Base-by-base conservation (phyloP, 2,329 filamentous ascomycete species). In the Ceratocystis eucalypticola region DNA sequence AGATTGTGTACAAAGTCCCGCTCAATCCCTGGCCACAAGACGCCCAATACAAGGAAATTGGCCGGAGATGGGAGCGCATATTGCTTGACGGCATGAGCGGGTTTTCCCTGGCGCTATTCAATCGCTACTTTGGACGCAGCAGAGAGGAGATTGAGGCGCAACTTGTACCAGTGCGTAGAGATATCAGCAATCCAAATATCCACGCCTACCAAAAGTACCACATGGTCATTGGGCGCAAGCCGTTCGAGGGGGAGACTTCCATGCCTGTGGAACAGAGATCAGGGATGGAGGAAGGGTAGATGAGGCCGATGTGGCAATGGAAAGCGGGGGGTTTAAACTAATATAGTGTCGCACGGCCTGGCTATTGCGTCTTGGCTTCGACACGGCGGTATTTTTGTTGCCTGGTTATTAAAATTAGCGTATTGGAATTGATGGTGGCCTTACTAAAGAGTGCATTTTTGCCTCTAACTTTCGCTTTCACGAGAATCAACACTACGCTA, bases 21-120 rank as follows among this genome's bases (percentile, higher is more conserved):
- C 75, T 80, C 61, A 83, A 81, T 44, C 74, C 75, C 3, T 85
- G 83, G 83, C 75, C 82, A 0, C 79, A 77, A 69, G 74, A 80
- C 61, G 74, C 74, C 50, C 70, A 71, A 22, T 73, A 78, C 62
- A 80, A 77, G 70, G 74, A 77, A 15, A 69, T 81, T 3, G 79
- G 79, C 0, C 74, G 71, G 48, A 74, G 79, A 71, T 80, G 78
- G 79, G 76, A 80, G 70, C 71, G 71, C 20, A 79, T 79, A 61
- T 74, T 77, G 33, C 66, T 75, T 7, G 73, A 75, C 17, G 78
- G 79, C 0, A 70, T 80, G n/a, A 77, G 77, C 65, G 78, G 77
- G 1, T 77, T 80, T 66, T 77, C 77, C 7, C 72, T 78, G 66
- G 72, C 72, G 7, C 70, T 79, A 12, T 77, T 77, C 70, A 74